Conservation (phyloP, 441 rosid genomes). For the Euphorbia celastroides region DNA sequence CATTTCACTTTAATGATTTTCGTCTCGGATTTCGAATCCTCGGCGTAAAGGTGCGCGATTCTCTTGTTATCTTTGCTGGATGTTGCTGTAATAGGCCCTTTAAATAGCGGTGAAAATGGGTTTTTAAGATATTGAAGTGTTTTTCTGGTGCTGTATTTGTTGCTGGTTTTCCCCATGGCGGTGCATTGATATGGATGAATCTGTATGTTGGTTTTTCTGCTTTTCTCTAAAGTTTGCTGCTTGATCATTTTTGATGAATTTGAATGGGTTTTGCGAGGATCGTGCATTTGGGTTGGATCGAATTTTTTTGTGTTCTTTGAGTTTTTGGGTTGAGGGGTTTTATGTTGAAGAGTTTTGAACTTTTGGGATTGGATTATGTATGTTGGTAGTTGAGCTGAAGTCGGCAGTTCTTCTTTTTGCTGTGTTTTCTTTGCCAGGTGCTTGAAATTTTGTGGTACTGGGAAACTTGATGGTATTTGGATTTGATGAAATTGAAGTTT, state of each 20-base stretch:
- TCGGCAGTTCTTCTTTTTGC: not conserved
- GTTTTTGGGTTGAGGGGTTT: constrained; percentile 2
- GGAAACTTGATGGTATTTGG: not conserved
- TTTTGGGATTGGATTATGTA: constrained; percentile 6
- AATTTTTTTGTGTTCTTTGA: constrained; percentile 10
- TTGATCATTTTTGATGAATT: not conserved
- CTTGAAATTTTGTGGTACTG: not conserved
- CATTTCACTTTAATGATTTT: not conserved
- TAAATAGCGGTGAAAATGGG: not conserved
- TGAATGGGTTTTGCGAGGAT: constrained; percentile 19
- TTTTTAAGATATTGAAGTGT: not conserved
- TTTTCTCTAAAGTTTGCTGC: not conserved
- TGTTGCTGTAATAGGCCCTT: constrained; percentile 8
- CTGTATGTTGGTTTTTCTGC: constrained; percentile 11
- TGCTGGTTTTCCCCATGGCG: constrained; percentile 13
- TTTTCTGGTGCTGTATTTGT: not conserved
- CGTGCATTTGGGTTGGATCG: constrained; percentile 9
- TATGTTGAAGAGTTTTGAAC: not conserved
- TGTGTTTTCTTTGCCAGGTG: not conserved
- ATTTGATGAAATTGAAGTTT: constrained; percentile 4
- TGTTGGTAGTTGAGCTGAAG: not conserved
- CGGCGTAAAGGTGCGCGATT: constrained; percentile 15
- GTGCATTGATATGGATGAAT: constrained; percentile 20
- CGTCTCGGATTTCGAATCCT: not conserved
- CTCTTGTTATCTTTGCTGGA: not conserved